phyloP scores from a whole-genome alignment of 2,329 filamentous ascomycete genomes.

The Ophiostoma triangulosporum region DNA sequence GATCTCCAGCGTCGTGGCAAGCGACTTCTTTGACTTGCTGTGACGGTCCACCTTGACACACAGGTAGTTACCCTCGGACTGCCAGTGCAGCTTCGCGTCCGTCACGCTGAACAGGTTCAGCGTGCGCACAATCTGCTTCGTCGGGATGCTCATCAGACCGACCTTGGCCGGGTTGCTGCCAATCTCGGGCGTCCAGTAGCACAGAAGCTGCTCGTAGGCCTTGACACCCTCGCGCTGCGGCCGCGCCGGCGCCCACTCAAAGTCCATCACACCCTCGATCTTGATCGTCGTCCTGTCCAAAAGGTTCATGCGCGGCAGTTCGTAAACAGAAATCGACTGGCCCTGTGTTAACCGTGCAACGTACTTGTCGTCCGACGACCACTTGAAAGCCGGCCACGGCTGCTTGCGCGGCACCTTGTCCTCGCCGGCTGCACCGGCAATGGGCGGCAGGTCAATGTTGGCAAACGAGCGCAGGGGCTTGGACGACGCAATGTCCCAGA shows the following conservation, averaged over 20 bases:
- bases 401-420: constrained; percentile 70
- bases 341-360: constrained; percentile 83
- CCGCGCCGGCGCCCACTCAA: constrained; percentile 88
- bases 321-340: constrained; percentile 91
- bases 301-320: constrained; percentile 77
- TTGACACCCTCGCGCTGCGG: constrained; percentile 75
- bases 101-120: constrained; percentile 97
- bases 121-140: constrained; percentile 85
- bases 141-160: constrained; percentile 87
- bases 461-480: constrained; percentile 88
- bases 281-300: constrained; percentile 87
- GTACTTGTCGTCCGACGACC: constrained; percentile 95
- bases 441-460: constrained; percentile 64
- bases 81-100: constrained; percentile 97
- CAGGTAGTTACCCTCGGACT: constrained; percentile 83
- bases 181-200: constrained; percentile 97
- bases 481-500: constrained; percentile 88
- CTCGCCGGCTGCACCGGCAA: constrained; percentile 26
- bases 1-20: constrained; percentile 94
- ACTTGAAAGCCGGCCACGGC: constrained; percentile 98
- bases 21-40: constrained; percentile 97
- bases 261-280: constrained; percentile 92
- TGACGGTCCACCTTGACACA: constrained; percentile 98
- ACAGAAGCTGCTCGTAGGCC: constrained; percentile 88
- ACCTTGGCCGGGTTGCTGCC: constrained; percentile 97